Evolutionary conservation across 2,329 filamentous ascomycete genomes (phyloP).

Genomic region (Macrophomina tecta): DNA sequence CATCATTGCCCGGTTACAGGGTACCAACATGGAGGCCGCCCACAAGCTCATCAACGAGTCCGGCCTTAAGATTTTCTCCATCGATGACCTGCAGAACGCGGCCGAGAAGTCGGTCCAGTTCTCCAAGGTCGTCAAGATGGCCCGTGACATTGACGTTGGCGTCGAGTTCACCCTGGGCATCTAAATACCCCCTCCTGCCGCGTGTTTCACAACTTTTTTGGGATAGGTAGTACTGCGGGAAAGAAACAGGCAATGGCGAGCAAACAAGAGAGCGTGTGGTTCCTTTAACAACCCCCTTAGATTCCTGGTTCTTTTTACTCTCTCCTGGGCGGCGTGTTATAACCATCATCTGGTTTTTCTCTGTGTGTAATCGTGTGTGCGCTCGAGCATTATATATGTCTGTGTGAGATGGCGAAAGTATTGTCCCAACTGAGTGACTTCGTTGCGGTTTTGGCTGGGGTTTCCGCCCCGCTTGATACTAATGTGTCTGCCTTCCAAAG

Average conservation of each 20-base stretch:
- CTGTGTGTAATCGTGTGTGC: background rate
- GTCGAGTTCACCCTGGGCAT: conserved; percentile 74
- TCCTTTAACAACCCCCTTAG: background rate
- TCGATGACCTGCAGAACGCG: conserved; percentile 95
- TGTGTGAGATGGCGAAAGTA: background rate
- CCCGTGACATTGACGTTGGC: conserved; percentile 95
- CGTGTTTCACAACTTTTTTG: background rate
- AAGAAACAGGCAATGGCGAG: background rate
- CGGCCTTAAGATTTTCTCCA: conserved; percentile 99
- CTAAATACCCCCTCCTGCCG: conserved; percentile 55
- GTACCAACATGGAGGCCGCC: conserved; percentile 96
- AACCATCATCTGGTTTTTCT: background rate
- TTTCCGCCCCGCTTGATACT: too few relatives aligned
- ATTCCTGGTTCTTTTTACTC: background rate
- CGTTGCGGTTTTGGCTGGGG: background rate
- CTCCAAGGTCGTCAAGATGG: conserved; percentile 99
- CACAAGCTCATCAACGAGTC: conserved; percentile 94
- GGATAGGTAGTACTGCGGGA: background rate
- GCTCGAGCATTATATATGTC: background rate
- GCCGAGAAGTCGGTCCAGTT: conserved; percentile 99
- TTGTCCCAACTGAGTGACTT: background rate
- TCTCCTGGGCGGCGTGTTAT: background rate
- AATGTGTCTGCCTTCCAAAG: too few relatives aligned
- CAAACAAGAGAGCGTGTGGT: background rate
- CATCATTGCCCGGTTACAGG: conserved; percentile 95